Evolutionary conservation across 176 grass and related monocot genomes (phyloP), one percentile per base, ranked within the genome.

Genomic region (Oryza nivara): DNA sequence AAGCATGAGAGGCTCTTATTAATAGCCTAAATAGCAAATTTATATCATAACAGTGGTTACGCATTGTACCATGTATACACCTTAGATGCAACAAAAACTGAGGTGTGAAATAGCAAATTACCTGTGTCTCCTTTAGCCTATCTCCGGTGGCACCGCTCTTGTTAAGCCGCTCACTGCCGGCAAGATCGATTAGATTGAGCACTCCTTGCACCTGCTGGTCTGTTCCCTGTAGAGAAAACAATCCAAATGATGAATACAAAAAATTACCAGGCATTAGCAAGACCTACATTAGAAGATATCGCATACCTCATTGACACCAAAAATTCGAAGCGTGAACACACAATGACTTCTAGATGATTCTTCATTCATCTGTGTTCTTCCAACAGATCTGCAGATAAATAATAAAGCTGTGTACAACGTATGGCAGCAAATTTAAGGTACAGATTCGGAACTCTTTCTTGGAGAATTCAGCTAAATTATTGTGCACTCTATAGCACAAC

Each of bases 281-380:
- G 46, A 4, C 6, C 25, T 2, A 3, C 34, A 45, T 22, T 23
- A 54, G 0, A 63, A 80, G 10, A 76, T 35, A 14, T 7, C 9
- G 10, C 28, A 22, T 52, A 99, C 96, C 96, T 95, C 91, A 78
- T 99, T 99, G 51, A 88, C 70, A 73, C 96, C 96, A 32, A 80
- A 85, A 40, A 99, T 99, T 38, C 92, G 67, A 54, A 99, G 83
- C 22, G 93, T 99, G 68, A 99, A 99, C 25, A 99, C 93, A 82
- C 92, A 96, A 54, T 99, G 96, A 64, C 96, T 99, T 89, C 96
- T 86, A 7, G 96, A 99, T 20, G 93, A 99, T 73, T 96, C 89
- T 43, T 99, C 96, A 35, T 99, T 99, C 91, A 94, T 94, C 25
- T 96, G 91, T 70, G 96, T 99, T 85, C 75, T 90, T 15, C 84